phyloP scores from a whole-genome alignment of 2,329 filamentous ascomycete genomes.

The Diaporthe ampelina region DNA sequence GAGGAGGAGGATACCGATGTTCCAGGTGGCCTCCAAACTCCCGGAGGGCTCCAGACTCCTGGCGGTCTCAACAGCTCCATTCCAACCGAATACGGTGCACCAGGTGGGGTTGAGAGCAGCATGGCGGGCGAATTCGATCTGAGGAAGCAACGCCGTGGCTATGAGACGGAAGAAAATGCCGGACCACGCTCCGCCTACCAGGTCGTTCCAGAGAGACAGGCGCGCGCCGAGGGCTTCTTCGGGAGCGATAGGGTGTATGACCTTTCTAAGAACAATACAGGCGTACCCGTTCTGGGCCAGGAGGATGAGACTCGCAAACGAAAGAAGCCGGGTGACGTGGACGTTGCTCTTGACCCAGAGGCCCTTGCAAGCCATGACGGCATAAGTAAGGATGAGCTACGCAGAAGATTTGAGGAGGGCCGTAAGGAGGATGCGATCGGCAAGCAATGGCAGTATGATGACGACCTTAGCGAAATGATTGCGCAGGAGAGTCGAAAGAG shows the following conservation, averaged over 20 bases:
- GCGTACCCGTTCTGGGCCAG: constrained; percentile 81
- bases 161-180: constrained; percentile 85
- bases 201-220: constrained; percentile 89
- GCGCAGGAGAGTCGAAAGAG: constrained; percentile 92
- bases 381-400: constrained; percentile 87
- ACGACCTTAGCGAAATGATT: constrained; percentile 93
- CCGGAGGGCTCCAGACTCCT: constrained; percentile 83
- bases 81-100: constrained; percentile 80
- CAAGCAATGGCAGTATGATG: constrained; percentile 78
- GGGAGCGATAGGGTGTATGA: constrained; percentile 96
- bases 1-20: constrained; percentile 74
- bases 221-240: constrained; percentile 92
- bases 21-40: constrained; percentile 78
- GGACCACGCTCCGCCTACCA: constrained; percentile 86
- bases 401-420: constrained; percentile 83
- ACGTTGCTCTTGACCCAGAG: constrained; percentile 92
- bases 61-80: constrained; percentile 85
- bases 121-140: constrained; percentile 91
- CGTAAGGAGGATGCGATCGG: constrained; percentile 75
- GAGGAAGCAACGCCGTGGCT: constrained; percentile 86
- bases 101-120: constrained; percentile 77
- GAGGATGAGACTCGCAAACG: constrained; percentile 85
- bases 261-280: constrained; percentile 69
- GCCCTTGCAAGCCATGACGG: constrained; percentile 80
- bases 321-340: constrained; percentile 97